Conservation (phyloP, 2,329 filamentous ascomycete species). For the Fusarium beomiforme region DNA sequence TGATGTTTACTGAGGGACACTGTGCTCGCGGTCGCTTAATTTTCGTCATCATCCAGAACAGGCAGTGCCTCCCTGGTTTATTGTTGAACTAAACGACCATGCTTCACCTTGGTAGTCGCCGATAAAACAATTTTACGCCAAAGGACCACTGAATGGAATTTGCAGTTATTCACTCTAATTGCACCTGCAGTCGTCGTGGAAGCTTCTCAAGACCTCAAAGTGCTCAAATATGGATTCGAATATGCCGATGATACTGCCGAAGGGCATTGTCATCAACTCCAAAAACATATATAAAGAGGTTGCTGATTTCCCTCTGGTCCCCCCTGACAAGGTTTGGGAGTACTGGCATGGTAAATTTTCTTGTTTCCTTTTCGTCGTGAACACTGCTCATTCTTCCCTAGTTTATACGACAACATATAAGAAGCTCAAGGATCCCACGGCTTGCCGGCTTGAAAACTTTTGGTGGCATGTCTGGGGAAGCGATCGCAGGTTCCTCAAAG, state of each 20-base stretch:
- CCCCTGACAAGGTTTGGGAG: conserved; percentile 62
- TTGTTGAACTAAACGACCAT: conserved; percentile 33
- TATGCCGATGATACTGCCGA: conserved; percentile 61
- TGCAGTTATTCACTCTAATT: conserved; percentile 4
- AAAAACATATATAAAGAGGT: conserved; percentile 63
- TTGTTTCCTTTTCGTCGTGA: not conserved
- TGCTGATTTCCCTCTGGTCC: conserved; percentile 60
- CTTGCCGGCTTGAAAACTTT: conserved; percentile 70
- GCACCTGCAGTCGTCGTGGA: not conserved
- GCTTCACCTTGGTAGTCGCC: conserved; percentile 27
- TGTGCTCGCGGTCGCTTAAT: conserved; percentile 10
- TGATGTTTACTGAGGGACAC: not conserved
- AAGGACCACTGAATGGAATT: conserved; percentile 15
- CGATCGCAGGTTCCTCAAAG: conserved; percentile 62
- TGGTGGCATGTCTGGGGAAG: conserved; percentile 75
- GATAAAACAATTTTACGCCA: conserved; percentile 28
- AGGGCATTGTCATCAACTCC: conserved; percentile 66
- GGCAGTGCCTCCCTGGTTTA: not conserved
- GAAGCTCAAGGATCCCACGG: conserved; percentile 69
- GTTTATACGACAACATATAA: conserved; percentile 70
- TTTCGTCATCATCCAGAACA: not conserved
- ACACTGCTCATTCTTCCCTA: conserved; percentile 43
- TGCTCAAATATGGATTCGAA: conserved; percentile 47
- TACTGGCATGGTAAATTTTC: conserved; percentile 65
- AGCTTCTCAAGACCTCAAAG: conserved; percentile 6